phyloP scores from a whole-genome alignment of 139 green algal genomes.

The Coccomyxa sp. region DNA sequence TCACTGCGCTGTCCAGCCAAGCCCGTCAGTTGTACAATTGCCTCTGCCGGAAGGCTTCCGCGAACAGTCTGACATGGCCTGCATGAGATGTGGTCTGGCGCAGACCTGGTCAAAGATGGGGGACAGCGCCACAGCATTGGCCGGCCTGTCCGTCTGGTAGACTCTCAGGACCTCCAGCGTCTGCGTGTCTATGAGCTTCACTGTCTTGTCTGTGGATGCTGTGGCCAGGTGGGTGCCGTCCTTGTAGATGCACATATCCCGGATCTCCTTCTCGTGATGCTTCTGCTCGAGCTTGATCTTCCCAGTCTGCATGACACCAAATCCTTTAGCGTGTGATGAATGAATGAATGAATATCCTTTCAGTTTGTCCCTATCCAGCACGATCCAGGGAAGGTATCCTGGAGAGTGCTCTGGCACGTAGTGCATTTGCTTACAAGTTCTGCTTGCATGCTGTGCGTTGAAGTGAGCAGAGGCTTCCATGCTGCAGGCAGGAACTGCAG shows the following conservation, averaged over 20 bases:
- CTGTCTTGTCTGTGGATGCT: constrained; percentile 86
- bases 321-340: too few relatives aligned
- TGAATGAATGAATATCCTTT: too few relatives aligned
- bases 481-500: too few relatives aligned
- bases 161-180: constrained; percentile 88
- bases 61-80: background rate
- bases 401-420: too few relatives aligned
- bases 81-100: background rate
- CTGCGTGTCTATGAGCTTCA: constrained; percentile 82
- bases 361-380: too few relatives aligned
- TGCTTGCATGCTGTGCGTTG: too few relatives aligned
- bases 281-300: constrained; percentile 50
- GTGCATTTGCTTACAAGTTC: too few relatives aligned
- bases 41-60: background rate
- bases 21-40: too few relatives aligned
- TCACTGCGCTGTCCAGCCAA: too few relatives aligned
- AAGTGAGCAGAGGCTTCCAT: too few relatives aligned
- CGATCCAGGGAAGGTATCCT: too few relatives aligned
- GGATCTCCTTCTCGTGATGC: constrained; percentile 84
- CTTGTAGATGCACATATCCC: constrained; percentile 59
- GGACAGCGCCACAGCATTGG: constrained; percentile 89
- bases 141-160: constrained; percentile 82
- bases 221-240: constrained; percentile 95
- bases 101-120: constrained; percentile 90
- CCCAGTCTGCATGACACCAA: constrained; percentile 49